Conservation (phyloP, 2,329 filamentous ascomycete genomes). For the Phoma sp. region DNA sequence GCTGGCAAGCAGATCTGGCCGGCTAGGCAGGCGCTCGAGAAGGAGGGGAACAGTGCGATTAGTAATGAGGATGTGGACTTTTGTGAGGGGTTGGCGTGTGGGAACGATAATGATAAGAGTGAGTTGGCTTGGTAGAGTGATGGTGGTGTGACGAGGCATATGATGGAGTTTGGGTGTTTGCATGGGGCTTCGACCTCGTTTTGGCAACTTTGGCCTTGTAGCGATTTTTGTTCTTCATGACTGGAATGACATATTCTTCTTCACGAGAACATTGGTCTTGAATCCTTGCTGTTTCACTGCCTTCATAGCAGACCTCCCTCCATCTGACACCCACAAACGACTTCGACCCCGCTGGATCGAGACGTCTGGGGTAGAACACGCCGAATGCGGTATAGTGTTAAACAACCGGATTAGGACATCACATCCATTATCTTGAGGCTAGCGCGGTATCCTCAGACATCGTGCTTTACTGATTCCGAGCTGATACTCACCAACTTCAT, state of each 20-base stretch:
- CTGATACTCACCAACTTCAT: background rate
- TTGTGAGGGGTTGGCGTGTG: slow-evolving; percentile 36
- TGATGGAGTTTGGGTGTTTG: slow-evolving; percentile 28
- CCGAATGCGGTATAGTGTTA: background rate
- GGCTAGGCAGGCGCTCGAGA: slow-evolving; percentile 47
- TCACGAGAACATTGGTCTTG: background rate
- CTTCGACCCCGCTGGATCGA: slow-evolving; percentile 6
- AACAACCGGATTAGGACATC: slow-evolving; percentile 17
- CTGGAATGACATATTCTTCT: background rate
- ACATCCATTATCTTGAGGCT: slow-evolving; percentile 11
- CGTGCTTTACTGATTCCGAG: background rate
- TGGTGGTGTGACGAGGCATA: slow-evolving; percentile 22
- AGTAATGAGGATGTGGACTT: slow-evolving; percentile 38
- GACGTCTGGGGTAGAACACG: slow-evolving; percentile 1
- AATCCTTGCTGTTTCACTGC: background rate
- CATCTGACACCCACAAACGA: no score
- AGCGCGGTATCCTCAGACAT: background rate
- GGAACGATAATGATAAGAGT: slow-evolving; percentile 36
- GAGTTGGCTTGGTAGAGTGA: slow-evolving; percentile 31
- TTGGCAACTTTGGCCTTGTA: slow-evolving; percentile 4
- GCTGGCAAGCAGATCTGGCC: slow-evolving; percentile 61
- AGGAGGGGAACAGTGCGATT: slow-evolving; percentile 22
- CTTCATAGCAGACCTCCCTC: no score
- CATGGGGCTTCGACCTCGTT: slow-evolving; percentile 24
- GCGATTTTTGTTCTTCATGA: slow-evolving; percentile 9